Evolutionary conservation across 441 rosid species (phyloP).

Genomic region (Jatropha multifida): DNA sequence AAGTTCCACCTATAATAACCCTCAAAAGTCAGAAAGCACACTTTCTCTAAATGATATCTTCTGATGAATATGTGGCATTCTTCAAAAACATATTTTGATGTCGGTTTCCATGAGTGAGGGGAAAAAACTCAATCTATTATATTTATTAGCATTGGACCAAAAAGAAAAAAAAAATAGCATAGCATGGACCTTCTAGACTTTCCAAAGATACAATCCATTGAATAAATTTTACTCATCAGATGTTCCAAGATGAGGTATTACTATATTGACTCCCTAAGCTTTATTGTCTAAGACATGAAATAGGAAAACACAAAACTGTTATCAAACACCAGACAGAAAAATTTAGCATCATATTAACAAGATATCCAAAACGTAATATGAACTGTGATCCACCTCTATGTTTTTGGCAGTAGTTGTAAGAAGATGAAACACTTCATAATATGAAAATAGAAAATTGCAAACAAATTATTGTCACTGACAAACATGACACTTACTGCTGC

Average conservation of each 20-base stretch:
- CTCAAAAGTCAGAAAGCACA: not conserved
- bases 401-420: not conserved
- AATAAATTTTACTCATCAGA: not conserved
- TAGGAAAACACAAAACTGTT: not conserved
- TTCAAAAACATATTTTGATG: not conserved
- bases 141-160: no score
- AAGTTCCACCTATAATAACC: not conserved
- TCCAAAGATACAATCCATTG: not conserved
- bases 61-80: not conserved
- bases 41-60: not conserved
- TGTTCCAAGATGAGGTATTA: not conserved
- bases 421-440: not conserved
- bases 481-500: slow-evolving; percentile 68
- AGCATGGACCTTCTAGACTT: not conserved
- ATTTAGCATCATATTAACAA: not conserved
- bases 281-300: not conserved
- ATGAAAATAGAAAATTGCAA: not conserved
- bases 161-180: not conserved
- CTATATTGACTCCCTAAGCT: not conserved
- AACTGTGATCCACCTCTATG: not conserved
- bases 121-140: not conserved
- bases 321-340: not conserved
- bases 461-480: not conserved
- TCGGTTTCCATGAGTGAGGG: no score
- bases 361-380: not conserved